phyloP scores from a whole-genome alignment of 2,329 filamentous ascomycete genomes.

The Pseudogymnoascus pannorum region DNA sequence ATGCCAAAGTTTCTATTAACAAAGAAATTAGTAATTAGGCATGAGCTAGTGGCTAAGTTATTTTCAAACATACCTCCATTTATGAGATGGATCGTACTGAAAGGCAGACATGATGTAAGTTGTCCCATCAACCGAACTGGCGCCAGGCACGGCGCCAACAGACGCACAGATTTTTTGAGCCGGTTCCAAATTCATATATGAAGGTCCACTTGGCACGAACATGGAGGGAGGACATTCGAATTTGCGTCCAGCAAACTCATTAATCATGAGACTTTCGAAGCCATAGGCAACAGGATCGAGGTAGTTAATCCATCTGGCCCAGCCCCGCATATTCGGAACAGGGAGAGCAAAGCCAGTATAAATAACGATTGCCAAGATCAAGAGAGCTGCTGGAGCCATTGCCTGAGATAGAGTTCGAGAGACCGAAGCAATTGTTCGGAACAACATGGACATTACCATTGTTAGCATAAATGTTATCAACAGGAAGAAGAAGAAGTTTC shows the following conservation, averaged over 20 bases:
- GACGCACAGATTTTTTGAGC: slow-evolving; percentile 48
- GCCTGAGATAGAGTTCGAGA: slow-evolving; percentile 52
- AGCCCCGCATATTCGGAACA: slow-evolving; percentile 54
- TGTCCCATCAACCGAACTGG: slow-evolving; percentile 47
- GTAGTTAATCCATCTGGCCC: slow-evolving; percentile 58
- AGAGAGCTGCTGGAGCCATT: slow-evolving; percentile 47
- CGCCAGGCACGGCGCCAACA: slow-evolving; percentile 47
- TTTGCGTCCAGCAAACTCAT: slow-evolving; percentile 57
- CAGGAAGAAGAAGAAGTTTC: slow-evolving; percentile 57
- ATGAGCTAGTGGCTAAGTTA: slow-evolving; percentile 45
- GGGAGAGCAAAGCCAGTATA: slow-evolving; percentile 60
- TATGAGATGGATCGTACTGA: slow-evolving; percentile 33
- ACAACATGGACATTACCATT: slow-evolving; percentile 52
- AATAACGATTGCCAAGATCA: slow-evolving; percentile 46
- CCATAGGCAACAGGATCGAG: slow-evolving; percentile 62
- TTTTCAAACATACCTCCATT: slow-evolving; percentile 31
- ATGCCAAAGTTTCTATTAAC: slow-evolving; percentile 74
- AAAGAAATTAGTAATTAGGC: slow-evolving; percentile 55
- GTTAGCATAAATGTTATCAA: slow-evolving; percentile 42
- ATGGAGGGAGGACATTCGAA: slow-evolving; percentile 44
- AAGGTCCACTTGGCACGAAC: slow-evolving; percentile 41
- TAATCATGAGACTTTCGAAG: slow-evolving; percentile 61
- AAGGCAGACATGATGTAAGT: slow-evolving; percentile 49
- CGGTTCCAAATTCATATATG: slow-evolving; percentile 36
- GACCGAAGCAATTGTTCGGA: slow-evolving; percentile 47